phyloP scores from a whole-genome alignment of 768 basidiomycete species.

The Rhodotorula diobovata region DNA sequence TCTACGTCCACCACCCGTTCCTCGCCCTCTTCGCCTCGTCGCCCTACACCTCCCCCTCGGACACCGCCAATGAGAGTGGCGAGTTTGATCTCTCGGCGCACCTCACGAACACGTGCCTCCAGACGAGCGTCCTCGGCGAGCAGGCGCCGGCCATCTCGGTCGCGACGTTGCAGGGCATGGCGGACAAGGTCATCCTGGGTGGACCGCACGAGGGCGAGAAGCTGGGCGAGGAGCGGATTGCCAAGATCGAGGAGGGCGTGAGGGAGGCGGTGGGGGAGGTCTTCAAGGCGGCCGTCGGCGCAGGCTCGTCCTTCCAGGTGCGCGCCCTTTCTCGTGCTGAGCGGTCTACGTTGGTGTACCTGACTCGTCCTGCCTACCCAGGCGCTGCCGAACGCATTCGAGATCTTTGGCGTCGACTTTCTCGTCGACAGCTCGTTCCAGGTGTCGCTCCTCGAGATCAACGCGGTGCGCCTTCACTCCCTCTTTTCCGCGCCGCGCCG shows the following conservation, averaged over 20 bases:
- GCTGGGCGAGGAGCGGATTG: constrained; percentile 51
- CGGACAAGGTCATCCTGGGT: constrained; percentile 44
- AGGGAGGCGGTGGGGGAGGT: constrained; percentile 66
- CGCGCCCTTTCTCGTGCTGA: constrained; percentile 17
- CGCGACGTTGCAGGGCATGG: constrained; percentile 38
- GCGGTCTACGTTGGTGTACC: too few species aligned
- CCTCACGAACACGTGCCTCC: constrained; percentile 88
- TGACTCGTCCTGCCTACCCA: constrained; percentile 47
- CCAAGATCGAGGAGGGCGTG: constrained; percentile 60
- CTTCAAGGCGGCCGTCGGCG: constrained; percentile 77
- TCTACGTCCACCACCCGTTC: constrained; percentile 76
- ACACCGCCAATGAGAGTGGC: constrained; percentile 37
- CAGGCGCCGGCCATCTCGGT: constrained; percentile 55
- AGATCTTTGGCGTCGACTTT: constrained; percentile 92
- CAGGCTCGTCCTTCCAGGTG: constrained; percentile 77
- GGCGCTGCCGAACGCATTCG: constrained; percentile 86
- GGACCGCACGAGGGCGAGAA: constrained; percentile 28
- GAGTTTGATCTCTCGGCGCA: constrained; percentile 62
- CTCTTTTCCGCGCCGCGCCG: not conserved
- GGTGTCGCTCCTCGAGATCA: constrained; percentile 80
- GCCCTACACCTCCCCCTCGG: constrained; percentile 54
- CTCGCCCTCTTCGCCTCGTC: constrained; percentile 81
- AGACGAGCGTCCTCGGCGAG: constrained; percentile 62
- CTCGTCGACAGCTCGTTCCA: constrained; percentile 57
- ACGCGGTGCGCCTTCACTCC: constrained; percentile 60